Evolutionary conservation across 2,329 filamentous ascomycete genomes (phyloP).

Genomic region (Monosporascus ibericus): DNA sequence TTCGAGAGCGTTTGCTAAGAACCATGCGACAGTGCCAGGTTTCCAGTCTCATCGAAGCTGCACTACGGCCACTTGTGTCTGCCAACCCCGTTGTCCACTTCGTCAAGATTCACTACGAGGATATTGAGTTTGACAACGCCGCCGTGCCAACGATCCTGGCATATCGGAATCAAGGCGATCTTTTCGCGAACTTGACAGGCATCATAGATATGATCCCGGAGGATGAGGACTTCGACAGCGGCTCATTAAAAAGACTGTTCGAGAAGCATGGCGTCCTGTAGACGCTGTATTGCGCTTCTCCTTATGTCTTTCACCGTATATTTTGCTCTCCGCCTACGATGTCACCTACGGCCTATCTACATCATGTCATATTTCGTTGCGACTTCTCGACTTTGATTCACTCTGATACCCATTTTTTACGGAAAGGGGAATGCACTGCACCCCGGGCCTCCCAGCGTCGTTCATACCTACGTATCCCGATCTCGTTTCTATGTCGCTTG

Average conservation of each 20-base stretch:
- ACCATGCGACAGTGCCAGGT: slow-evolving; percentile 60
- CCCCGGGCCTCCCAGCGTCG: too few species aligned
- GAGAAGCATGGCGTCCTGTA: slow-evolving; percentile 47
- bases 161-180: slow-evolving; percentile 80
- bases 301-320: neutral
- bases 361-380: neutral
- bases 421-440: neutral
- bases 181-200: slow-evolving; percentile 85
- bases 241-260: slow-evolving; percentile 47
- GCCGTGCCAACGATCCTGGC: slow-evolving; percentile 83
- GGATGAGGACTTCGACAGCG: slow-evolving; percentile 52
- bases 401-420: slow-evolving; percentile 5
- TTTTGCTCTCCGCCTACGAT: neutral
- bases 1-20: slow-evolving; percentile 20
- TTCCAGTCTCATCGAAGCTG: slow-evolving; percentile 72
- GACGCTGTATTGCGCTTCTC: slow-evolving; percentile 6
- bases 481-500: neutral
- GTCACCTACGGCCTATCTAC: neutral
- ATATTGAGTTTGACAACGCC: slow-evolving; percentile 89
- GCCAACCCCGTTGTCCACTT: slow-evolving; percentile 71
- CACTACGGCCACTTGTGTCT: slow-evolving; percentile 67
- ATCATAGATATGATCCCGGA: slow-evolving; percentile 80
- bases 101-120: slow-evolving; percentile 82
- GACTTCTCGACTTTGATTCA: neutral
- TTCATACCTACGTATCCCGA: neutral